Percentiles rank a stretch among this genome's conserved stretches.
Conservation (phyloP, 176 grass and related monocot genomes). For the Oryza brachyantha region DNA sequence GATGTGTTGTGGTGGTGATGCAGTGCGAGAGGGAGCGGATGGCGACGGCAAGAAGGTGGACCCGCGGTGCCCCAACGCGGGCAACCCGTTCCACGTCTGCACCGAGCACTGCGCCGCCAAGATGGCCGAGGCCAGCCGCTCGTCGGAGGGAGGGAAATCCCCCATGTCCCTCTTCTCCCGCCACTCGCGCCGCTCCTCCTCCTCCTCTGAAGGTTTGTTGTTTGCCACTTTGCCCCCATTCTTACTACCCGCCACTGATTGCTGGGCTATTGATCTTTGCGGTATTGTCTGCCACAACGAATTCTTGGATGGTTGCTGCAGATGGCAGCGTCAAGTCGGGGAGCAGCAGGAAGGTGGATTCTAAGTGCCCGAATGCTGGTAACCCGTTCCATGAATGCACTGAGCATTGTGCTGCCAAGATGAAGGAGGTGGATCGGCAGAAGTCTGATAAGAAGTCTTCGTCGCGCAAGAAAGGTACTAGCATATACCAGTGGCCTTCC, state of each 20-base stretch:
- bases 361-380: constrained; percentile 51
- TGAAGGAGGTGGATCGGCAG: constrained; percentile 32
- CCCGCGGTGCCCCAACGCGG: constrained; percentile 64
- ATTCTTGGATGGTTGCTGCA: constrained; percentile 9
- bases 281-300: neutral
- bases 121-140: constrained; percentile 32
- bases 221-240: constrained; percentile 29
- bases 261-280: neutral
- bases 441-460: constrained; percentile 8
- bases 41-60: constrained; percentile 62
- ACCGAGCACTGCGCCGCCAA: constrained; percentile 59
- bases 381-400: constrained; percentile 80
- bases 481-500: neutral
- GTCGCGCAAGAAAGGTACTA: constrained; percentile 33
- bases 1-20: neutral
- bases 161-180: constrained; percentile 56
- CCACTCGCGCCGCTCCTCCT: constrained; percentile 44
- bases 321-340: constrained; percentile 36
- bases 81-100: constrained; percentile 84
- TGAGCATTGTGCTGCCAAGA: constrained; percentile 50
- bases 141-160: constrained; percentile 41
- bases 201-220: constrained; percentile 55
- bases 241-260: neutral
- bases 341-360: constrained; percentile 45
- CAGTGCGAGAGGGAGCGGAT: constrained; percentile 54